Conservation (phyloP, 176 grass and related monocot genomes). For the Panicum miliaceum region DNA sequence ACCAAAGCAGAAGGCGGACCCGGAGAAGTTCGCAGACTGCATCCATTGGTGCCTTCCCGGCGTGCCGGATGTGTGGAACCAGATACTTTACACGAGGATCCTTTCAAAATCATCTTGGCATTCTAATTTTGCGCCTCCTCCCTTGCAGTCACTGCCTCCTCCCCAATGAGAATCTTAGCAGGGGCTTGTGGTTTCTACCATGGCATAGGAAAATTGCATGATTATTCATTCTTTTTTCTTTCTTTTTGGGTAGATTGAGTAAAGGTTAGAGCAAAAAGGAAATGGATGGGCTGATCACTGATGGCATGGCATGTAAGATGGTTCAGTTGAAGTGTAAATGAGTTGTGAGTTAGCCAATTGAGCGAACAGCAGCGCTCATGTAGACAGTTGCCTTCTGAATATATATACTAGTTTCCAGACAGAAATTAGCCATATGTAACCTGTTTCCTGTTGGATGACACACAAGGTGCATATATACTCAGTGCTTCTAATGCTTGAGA, state of each 20-base stretch:
- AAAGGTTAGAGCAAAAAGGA: constrained; percentile 19
- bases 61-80: constrained; percentile 87
- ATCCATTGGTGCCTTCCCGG: constrained; percentile 97
- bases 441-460: not conserved
- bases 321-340: constrained; percentile 55
- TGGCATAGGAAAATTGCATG: constrained; percentile 15
- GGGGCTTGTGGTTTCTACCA: not conserved
- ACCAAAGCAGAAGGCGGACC: constrained; percentile 66
- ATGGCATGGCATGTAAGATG: constrained; percentile 34
- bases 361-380: not conserved
- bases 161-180: constrained; percentile 33
- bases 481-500: not conserved
- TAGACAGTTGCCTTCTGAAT: constrained; percentile 28
- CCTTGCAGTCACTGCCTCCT: constrained; percentile 6
- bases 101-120: constrained; percentile 43
- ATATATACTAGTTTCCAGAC: not conserved
- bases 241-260: constrained; percentile 21
- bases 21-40: constrained; percentile 69
- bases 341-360: constrained; percentile 42
- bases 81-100: constrained; percentile 71
- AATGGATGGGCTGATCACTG: constrained; percentile 26
- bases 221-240: constrained; percentile 3
- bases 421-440: not conserved
- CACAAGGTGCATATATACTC: not conserved
- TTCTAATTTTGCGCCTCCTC: not conserved